Conservation (phyloP, 805 yeast species). For the Starmerella vitae region DNA sequence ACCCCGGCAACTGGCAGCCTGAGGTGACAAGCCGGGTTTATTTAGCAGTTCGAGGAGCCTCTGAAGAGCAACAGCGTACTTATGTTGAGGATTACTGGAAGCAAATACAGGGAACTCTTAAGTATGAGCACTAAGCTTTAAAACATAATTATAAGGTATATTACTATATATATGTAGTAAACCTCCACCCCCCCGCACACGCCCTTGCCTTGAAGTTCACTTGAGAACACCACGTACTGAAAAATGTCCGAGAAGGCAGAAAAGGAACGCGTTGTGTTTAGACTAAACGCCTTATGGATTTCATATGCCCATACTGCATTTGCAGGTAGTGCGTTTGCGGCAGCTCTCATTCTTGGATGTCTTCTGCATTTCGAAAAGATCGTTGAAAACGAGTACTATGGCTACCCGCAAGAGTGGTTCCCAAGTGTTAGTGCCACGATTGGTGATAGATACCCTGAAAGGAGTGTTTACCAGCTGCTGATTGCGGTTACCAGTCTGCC, state of each 20-base stretch:
- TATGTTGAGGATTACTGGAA: slow-evolving; percentile 40
- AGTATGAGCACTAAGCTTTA: slow-evolving; percentile 28
- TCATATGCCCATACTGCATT: slow-evolving; percentile 61
- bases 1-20: slow-evolving; percentile 36
- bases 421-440: slow-evolving; percentile 95
- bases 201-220: background rate
- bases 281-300: slow-evolving; percentile 39
- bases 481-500: slow-evolving; percentile 93
- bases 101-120: slow-evolving; percentile 35
- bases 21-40: slow-evolving; percentile 41
- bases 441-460: slow-evolving; percentile 93
- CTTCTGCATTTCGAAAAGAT: slow-evolving; percentile 74
- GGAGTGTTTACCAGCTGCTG: slow-evolving; percentile 79
- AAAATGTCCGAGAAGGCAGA: background rate
- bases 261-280: slow-evolving; percentile 9
- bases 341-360: slow-evolving; percentile 63
- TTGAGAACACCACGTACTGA: no score
- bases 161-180: no score
- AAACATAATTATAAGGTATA: no score
- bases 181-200: background rate
- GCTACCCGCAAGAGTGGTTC: slow-evolving; percentile 97
- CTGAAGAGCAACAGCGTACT: slow-evolving; percentile 32
- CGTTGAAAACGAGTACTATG: slow-evolving; percentile 70
- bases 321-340: slow-evolving; percentile 60
- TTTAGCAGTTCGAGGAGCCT: slow-evolving; percentile 44